Base-by-base conservation (phyloP, 1,284 basidiomycete genomes). In the Tylopilus orsonianus region DNA sequence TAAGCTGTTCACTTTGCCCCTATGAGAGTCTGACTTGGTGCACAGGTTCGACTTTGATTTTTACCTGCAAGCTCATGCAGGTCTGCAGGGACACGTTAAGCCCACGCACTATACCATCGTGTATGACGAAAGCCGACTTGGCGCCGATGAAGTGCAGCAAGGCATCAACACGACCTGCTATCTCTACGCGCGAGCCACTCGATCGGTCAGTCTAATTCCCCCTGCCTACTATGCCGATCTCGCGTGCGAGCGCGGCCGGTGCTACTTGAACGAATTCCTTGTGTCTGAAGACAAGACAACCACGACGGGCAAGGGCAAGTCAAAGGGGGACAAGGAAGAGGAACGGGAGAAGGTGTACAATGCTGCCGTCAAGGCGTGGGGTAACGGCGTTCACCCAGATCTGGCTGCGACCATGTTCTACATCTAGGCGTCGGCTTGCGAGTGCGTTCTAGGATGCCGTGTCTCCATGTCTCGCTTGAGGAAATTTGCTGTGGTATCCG, bases 161-260 rank as follows among this genome's bases (percentile, higher is more conserved):
- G 84, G 83, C 8, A 78, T 82, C 1, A 75, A 90, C 57, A 71
- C 78, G 37, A 64, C 73, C 13, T 81, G 80, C 56, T 87, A 90
- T 55, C 69, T 86, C 9, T 90, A 86, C 56, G 85, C 81, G 8
- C 77, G 87, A 4, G 87, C 88, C 1, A 90, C 87, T 6, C 85
- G 85, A 62, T 83, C 85, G 0, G 87, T 90, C 43, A 87, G 85
- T 59, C 69, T 90, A 20, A 75, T 87, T 7, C 87, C 87, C 0
- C 77, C 87, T 0, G 87, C 85, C 0, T 88, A 88, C 61, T 87
- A 87, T 55, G 83, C 86, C 13, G 86, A 89, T 65, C 68, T 90
- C 41, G 87, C 85, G 1, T 89, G 86, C 62, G 85, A 89, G 65
- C 72, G 86, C 8, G 87, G 82, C 0, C 68, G 87, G 29, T 83